Evolutionary conservation across 2,329 filamentous ascomycete species (phyloP).

Genomic region (Fusarium drepaniforme): DNA sequence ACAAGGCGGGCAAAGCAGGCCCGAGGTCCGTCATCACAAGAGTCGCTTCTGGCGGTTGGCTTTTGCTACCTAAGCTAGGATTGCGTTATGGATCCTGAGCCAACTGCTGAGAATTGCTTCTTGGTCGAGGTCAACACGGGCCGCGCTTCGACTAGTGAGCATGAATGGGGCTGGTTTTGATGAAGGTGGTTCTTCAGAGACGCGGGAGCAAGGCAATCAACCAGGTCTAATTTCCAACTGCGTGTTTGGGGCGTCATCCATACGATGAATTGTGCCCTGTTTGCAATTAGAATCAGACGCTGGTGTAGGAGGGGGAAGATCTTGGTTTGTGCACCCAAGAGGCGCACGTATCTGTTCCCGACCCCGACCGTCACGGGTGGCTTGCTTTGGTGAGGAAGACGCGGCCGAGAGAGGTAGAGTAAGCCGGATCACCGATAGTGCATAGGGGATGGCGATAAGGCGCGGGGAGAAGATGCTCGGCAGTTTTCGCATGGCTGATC

Average conservation of each 20-base stretch:
- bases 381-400: constrained; percentile 13
- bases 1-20: not conserved
- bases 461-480: not conserved
- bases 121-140: constrained; percentile 31
- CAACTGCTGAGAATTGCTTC: constrained; percentile 12
- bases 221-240: constrained; percentile 22
- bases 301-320: constrained; percentile 21
- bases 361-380: constrained; percentile 3
- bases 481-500: constrained; percentile 25
- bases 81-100: not conserved
- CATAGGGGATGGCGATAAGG: constrained; percentile 4
- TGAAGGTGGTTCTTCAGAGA: constrained; percentile 23
- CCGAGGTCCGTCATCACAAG: not conserved
- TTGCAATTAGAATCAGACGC: constrained; percentile 28
- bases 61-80: not conserved
- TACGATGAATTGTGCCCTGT: constrained; percentile 15
- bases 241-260: constrained; percentile 23
- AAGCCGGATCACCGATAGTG: not conserved
- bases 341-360: constrained; percentile 10
- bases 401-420: constrained; percentile 11
- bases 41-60: constrained; percentile 7
- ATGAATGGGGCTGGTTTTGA: constrained; percentile 29
- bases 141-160: constrained; percentile 34
- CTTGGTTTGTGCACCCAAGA: constrained; percentile 20
- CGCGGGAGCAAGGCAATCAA: constrained; percentile 24